Evolutionary conservation across 1,139 yeast species (phyloP), one percentile per base, ranked within the genome.

Genomic region (Candida dubliniensis): DNA sequence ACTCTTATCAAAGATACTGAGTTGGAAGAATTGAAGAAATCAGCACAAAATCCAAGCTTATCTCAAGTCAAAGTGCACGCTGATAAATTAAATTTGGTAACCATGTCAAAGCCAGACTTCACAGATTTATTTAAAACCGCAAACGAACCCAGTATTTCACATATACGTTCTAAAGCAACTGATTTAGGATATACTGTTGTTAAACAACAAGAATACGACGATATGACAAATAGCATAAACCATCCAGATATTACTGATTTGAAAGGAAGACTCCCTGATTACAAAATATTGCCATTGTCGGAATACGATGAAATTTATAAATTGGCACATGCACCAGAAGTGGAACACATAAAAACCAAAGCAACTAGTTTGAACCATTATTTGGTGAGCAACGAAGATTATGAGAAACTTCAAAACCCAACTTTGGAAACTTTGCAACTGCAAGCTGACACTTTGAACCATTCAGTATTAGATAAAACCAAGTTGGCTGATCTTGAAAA

Each of bases 21-120:
- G 25, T 52, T 56, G 8, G 49, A 49, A 3, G 47, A 50, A 7
- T 51, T 67, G 38, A 44, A 47, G 4, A 56, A 54, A 38, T 48
- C 60, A n/a, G 71, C 72, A 0, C 48, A 63, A 40, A 56, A 58
- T 5, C 75, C 75, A 38, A 55, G 61, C 24, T 56, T 67, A 45
- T 63, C 57, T 36, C 70, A 67, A 40, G 63, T 73, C 5, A 66
- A 69, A 44, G 49, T 54, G 10, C 67, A 63, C 14, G 76, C 76
- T 2, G 73, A 69, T 38, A 61, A 48, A 29, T 63, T 60, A 42
- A 62, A 64, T n/a, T 61, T 71, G 45, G 63, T 69, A 2, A 66
- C 76, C 0, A 55, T 73, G 44, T 48, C 64, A 2, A 60, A 62
- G 45, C 41, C 51, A 2, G 76, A 71, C 45, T 72, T 68, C 46